These are phyloP conservation scores for Chaetomiaceae sp. DNA, from an alignment of 2,329 filamentous ascomycete species.

Conservation along the genomic window DNA sequence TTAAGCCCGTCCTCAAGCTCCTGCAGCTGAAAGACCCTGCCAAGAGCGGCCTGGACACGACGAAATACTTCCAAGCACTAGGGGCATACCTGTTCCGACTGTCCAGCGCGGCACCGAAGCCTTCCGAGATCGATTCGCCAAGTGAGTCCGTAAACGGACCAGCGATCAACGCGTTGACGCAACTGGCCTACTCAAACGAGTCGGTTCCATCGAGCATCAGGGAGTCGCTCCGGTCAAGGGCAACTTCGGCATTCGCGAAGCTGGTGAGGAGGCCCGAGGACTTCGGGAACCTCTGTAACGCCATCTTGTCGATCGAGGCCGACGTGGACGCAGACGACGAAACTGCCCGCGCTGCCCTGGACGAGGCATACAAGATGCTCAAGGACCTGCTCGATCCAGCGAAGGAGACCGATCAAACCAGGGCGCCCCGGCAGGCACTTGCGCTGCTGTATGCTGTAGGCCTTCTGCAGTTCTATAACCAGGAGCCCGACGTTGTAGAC, in stretches of 20 bases:
- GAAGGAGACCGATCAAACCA: slow-evolving; percentile 19
- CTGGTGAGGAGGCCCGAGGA: slow-evolving; percentile 49
- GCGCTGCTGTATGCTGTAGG: slow-evolving; percentile 78
- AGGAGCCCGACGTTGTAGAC: slow-evolving; percentile 76
- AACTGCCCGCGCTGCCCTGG: slow-evolving; percentile 46
- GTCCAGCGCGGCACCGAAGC: slow-evolving; percentile 34
- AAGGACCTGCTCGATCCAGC: slow-evolving; percentile 43
- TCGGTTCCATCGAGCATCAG: slow-evolving; percentile 48
- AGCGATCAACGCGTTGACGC: slow-evolving; percentile 48
- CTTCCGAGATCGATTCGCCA: slow-evolving; percentile 27
- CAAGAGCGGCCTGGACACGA: slow-evolving; percentile 30
- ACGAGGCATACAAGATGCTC: slow-evolving; percentile 41
- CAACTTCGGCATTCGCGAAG: slow-evolving; percentile 53
- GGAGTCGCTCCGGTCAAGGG: slow-evolving; percentile 48
- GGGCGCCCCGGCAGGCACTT: slow-evolving; percentile 53
- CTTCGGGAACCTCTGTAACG: slow-evolving; percentile 47
- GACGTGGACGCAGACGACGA: slow-evolving; percentile 46
- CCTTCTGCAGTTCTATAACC: slow-evolving; percentile 83
- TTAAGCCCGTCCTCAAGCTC: slow-evolving; percentile 45
- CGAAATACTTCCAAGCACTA: slow-evolving; percentile 44
- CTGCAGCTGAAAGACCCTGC: slow-evolving; percentile 36
- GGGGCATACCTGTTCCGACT: slow-evolving; percentile 50
- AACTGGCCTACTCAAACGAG: slow-evolving; percentile 48
- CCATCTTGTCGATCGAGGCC: slow-evolving; percentile 48
- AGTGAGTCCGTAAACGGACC: slow-evolving; percentile 34